Evolutionary conservation across 495 filamentous ascomycete genomes (phyloP).

Genomic region (Glarea lozoyensis): DNA sequence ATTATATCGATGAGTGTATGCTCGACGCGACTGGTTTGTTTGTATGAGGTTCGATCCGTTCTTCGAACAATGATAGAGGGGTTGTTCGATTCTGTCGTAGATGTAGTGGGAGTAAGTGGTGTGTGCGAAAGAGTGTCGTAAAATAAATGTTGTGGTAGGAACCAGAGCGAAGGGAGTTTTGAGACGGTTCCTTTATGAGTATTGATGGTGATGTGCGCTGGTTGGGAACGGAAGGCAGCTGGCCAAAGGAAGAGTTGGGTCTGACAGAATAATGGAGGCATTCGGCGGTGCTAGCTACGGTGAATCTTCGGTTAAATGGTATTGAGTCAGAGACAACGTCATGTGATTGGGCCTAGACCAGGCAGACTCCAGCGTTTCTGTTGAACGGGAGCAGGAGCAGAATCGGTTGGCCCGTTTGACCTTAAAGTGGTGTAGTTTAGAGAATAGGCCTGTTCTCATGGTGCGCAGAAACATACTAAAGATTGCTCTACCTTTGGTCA

Average conservation of each 20-base stretch:
- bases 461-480: too few species aligned
- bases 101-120: neutral
- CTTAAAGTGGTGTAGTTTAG: too few species aligned
- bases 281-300: too few species aligned
- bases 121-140: neutral
- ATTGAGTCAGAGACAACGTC: neutral
- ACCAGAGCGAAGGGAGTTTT: neutral
- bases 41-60: neutral
- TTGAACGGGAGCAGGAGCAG: too few species aligned
- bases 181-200: too few species aligned
- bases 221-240: neutral
- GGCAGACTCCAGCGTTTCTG: too few species aligned
- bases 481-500: too few species aligned
- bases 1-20: constrained; percentile 8
- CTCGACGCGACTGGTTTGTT: neutral
- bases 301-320: too few species aligned
- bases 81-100: neutral
- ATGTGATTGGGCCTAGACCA: too few species aligned
- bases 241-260: neutral
- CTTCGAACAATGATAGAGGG: neutral
- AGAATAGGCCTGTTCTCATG: too few species aligned
- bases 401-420: too few species aligned
- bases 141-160: neutral
- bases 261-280: neutral
- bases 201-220: too few species aligned